Conservation (phyloP, 768 basidiomycete genomes). For the Amanita rubescens region DNA sequence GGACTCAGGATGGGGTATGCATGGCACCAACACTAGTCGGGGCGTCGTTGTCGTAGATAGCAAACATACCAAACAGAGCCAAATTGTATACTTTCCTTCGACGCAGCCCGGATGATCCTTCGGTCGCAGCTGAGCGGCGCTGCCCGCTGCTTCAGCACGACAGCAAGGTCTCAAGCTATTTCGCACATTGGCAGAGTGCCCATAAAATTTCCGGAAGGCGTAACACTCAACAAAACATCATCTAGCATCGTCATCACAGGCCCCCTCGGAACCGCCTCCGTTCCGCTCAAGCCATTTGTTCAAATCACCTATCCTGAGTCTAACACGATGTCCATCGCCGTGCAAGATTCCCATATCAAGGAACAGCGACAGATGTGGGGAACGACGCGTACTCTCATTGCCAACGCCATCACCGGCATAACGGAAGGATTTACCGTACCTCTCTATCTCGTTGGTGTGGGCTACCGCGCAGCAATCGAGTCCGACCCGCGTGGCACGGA, state of each 20-base stretch:
- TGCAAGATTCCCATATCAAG: slow-evolving; percentile 63
- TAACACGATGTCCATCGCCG: slow-evolving; percentile 35
- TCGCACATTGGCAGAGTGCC: slow-evolving; percentile 59
- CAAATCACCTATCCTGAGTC: slow-evolving; percentile 33
- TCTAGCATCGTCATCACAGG: slow-evolving; percentile 36
- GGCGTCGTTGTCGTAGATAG: slow-evolving; percentile 78
- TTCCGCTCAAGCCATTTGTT: slow-evolving; percentile 42
- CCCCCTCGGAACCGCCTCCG: slow-evolving; percentile 38
- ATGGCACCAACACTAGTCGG: slow-evolving; percentile 75
- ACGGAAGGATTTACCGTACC: slow-evolving; percentile 80
- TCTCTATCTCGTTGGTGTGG: slow-evolving; percentile 89
- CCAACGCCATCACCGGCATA: slow-evolving; percentile 87
- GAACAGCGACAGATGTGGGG: slow-evolving; percentile 92
- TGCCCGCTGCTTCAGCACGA: slow-evolving; percentile 42
- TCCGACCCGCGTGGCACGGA: slow-evolving; percentile 58
- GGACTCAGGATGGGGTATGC: slow-evolving; percentile 81
- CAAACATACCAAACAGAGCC: slow-evolving; percentile 5
- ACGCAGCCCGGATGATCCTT: slow-evolving; percentile 23
- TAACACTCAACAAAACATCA: slow-evolving; percentile 33
- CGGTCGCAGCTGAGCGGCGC: slow-evolving; percentile 27
- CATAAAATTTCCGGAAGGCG: slow-evolving; percentile 37
- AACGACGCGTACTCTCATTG: slow-evolving; percentile 83
- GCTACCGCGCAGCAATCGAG: slow-evolving; percentile 86
- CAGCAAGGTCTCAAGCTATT: slow-evolving; percentile 42
- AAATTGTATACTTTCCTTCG: background rate